Conservation (phyloP, 805 yeast species). For the Barnettozyma californica region DNA sequence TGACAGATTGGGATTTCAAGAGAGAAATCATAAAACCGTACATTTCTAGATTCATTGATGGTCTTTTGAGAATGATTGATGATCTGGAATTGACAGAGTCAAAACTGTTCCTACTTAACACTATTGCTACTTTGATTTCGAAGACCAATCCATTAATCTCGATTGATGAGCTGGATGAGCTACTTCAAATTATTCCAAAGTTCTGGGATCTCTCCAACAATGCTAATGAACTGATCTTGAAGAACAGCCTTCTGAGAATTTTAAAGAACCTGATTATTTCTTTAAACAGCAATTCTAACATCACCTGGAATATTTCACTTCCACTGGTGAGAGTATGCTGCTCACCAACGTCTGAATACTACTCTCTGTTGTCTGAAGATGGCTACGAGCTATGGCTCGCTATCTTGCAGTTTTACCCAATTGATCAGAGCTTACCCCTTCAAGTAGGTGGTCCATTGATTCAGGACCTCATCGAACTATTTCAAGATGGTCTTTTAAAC, state of each 20-base stretch:
- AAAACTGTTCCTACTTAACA: slow-evolving; percentile 65
- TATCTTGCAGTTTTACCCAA: slow-evolving; percentile 57
- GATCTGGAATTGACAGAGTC: slow-evolving; percentile 62
- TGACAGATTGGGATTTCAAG: slow-evolving; percentile 86
- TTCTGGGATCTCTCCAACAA: slow-evolving; percentile 64
- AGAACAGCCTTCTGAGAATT: slow-evolving; percentile 49
- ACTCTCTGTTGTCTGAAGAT: slow-evolving; percentile 69
- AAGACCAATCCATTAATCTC: slow-evolving; percentile 62
- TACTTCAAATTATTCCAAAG: slow-evolving; percentile 57
- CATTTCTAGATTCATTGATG: slow-evolving; percentile 44
- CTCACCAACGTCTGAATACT: slow-evolving; percentile 50
- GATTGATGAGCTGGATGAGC: slow-evolving; percentile 42
- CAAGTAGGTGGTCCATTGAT: slow-evolving; percentile 14
- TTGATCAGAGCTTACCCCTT: slow-evolving; percentile 10
- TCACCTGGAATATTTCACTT: slow-evolving; percentile 48
- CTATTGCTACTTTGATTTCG: slow-evolving; percentile 56
- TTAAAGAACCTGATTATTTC: slow-evolving; percentile 52
- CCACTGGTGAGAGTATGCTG: slow-evolving; percentile 63
- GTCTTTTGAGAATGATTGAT: slow-evolving; percentile 45
- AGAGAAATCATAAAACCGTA: slow-evolving; percentile 64
- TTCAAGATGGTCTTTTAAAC: slow-evolving; percentile 54
- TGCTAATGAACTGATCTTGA: slow-evolving; percentile 40
- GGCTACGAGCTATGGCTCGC: slow-evolving; percentile 83
- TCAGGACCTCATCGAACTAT: slow-evolving; percentile 25
- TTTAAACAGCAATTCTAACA: slow-evolving; percentile 46